phyloP scores from a whole-genome alignment of 2,329 filamentous ascomycete genomes.

The Periconia sp. region DNA sequence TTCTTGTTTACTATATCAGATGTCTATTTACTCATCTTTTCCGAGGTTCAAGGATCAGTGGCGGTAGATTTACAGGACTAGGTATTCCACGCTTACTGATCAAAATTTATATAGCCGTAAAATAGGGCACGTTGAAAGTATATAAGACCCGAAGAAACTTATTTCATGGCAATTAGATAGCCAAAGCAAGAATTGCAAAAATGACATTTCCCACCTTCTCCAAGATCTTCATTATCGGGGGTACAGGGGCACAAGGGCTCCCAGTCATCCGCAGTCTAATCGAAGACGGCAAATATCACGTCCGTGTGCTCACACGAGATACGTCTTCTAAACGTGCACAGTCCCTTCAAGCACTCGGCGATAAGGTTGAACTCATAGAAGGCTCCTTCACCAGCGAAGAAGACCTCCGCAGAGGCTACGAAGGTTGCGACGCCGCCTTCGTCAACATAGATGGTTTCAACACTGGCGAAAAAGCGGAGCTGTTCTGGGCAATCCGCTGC shows the following conservation, averaged over 20 bases:
- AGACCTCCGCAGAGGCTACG: constrained; percentile 52
- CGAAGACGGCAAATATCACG: constrained; percentile 41
- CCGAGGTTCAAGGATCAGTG: too few relatives aligned
- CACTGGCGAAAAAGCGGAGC: constrained; percentile 59
- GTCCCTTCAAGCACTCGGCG: constrained; percentile 46
- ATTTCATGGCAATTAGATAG: too few relatives aligned
- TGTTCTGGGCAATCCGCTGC: constrained; percentile 51
- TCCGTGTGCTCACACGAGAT: constrained; percentile 58
- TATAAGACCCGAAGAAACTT: too few relatives aligned
- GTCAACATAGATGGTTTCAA: constrained; percentile 63
- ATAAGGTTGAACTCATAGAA: constrained; percentile 1
- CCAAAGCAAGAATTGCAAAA: not conserved
- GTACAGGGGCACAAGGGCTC: constrained; percentile 32
- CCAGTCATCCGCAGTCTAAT: constrained; percentile 19
- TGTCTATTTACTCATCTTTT: too few relatives aligned
- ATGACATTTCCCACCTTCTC: not conserved
- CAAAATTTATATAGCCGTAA: too few relatives aligned
- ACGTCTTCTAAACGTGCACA: constrained; percentile 49
- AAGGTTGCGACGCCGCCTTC: constrained; percentile 55
- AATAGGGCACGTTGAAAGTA: too few relatives aligned
- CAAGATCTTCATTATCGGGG: constrained; percentile 27
- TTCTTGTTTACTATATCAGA: too few relatives aligned
- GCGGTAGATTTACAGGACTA: too few relatives aligned
- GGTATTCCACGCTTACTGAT: too few relatives aligned
- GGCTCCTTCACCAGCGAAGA: constrained; percentile 27